Evolutionary conservation across 2,329 filamentous ascomycete species (phyloP), one percentile per base, ranked within the genome.

Genomic region (Fusarium scirpi): DNA sequence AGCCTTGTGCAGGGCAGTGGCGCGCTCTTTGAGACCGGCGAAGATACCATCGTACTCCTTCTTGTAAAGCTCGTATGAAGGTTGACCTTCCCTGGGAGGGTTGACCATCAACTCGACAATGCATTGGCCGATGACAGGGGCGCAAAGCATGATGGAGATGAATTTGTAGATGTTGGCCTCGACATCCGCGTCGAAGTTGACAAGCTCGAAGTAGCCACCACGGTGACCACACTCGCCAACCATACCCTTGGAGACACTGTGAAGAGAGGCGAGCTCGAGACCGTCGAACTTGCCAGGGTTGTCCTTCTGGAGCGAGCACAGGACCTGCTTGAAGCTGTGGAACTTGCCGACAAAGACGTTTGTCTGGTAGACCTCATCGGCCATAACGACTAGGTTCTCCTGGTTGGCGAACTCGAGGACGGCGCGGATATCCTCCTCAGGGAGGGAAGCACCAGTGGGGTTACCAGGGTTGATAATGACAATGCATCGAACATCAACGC

Each of bases 381-480:
- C 96, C 76, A 99, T 89, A 71, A 98, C 86, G 59, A 98, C 94
- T 27, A 99, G 87, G 74, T 91, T 89, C 85, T 98, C 90, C 80
- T 94, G 86, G 29, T 90, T 91, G 41, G 96, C 95, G 70, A 98
- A 92, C 70, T 96, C 89, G 73, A 98, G 87, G n/a, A 98, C 93
- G 54, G 87, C 86, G 76, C 91, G 90, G 80, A 99, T 90, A 77
- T 98, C 94, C 22, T 89, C 86, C 71, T 92, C 87, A 38, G 91
- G 85, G 20, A 99, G 88, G 56, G 91, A 96, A 53, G 94, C 94
- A 72, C 96, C 96, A 4, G 96, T 99, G 6, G 96, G 96, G 84
- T 99, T 99, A 64, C 96, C 96, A 0, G 96, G 96, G 87, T 99
- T 99, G 85, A 99, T 99, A 76, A 99, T 91, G 72, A 96, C 95